Conservation (phyloP, 1,139 yeast species). For the Candida sp. region DNA sequence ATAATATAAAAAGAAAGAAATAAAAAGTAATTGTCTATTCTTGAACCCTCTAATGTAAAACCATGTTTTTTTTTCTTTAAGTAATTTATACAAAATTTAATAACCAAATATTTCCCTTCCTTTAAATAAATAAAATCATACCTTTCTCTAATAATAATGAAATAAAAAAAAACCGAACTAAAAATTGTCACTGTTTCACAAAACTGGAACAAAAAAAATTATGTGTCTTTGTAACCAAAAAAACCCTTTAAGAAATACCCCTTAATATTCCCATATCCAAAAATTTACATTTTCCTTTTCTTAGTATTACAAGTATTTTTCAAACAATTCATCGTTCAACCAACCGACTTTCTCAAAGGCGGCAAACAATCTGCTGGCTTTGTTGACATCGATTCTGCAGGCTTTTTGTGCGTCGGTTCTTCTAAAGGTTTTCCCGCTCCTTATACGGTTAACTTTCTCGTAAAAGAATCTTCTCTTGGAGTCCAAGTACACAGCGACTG, state of each 20-base stretch:
- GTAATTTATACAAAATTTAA: constrained; percentile 1
- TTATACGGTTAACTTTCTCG: constrained; percentile 83
- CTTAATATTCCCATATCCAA: background rate
- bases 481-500: constrained; percentile 87
- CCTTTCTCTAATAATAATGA: background rate
- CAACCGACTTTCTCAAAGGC: constrained; percentile 97
- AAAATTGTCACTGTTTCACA: background rate
- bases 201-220: background rate
- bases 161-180: background rate
- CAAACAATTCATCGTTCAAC: constrained; percentile 82
- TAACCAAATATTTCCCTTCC: constrained; percentile 4
- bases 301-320: constrained; percentile 35
- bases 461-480: constrained; percentile 89
- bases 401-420: constrained; percentile 99
- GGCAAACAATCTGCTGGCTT: constrained; percentile 90
- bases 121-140: background rate
- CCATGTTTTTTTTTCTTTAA: background rate
- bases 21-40: constrained; percentile 3
- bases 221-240: background rate
- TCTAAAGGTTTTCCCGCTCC: constrained; percentile 82
- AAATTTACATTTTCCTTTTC: background rate
- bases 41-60: constrained; percentile 3
- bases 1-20: constrained; percentile 1
- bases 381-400: constrained; percentile 95
- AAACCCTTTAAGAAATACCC: constrained; percentile 1